A percentile compares a stretch with the other conserved stretches of the same genome.
Conservation (phyloP, 1,139 yeast species). For the Hansenula sp. region DNA sequence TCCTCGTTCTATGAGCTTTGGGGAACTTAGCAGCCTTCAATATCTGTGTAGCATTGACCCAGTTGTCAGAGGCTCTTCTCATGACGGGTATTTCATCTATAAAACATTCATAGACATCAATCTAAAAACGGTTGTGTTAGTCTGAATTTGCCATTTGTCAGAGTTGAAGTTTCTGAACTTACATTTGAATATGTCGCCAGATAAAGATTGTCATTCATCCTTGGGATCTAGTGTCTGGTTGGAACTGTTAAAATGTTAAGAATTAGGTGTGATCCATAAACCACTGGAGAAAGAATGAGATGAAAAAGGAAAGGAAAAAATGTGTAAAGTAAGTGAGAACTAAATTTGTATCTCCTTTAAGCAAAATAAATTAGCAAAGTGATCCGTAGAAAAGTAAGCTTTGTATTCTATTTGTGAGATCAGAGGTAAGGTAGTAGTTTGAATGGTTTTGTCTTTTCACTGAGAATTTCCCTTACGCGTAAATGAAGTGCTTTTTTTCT, state of each 20-base stretch:
- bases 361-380: too few species aligned
- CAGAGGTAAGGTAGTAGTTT: too few species aligned
- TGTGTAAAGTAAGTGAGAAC: too few species aligned
- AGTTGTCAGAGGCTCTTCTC: slow-evolving; percentile 77
- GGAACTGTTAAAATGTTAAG: too few species aligned
- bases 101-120: slow-evolving; percentile 57
- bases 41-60: slow-evolving; percentile 95
- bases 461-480: slow-evolving; percentile 1
- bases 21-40: slow-evolving; percentile 92
- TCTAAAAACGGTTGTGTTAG: slow-evolving; percentile 9
- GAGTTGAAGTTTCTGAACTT: slow-evolving; percentile 5
- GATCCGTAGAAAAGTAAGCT: too few species aligned
- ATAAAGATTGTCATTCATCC: slow-evolving; percentile 8
- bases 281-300: too few species aligned
- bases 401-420: too few species aligned
- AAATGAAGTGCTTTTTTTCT: slow-evolving; percentile 3
- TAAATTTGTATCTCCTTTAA: too few species aligned
- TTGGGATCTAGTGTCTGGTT: not conserved
- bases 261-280: too few species aligned
- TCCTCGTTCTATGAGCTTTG: slow-evolving; percentile 87
- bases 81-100: slow-evolving; percentile 54
- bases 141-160: not conserved
- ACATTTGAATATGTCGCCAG: slow-evolving; percentile 23
- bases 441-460: too few species aligned
- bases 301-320: too few species aligned